Evolutionary conservation across 768 basidiomycete species (phyloP), one percentile per base, ranked within the genome.

Genomic region (Lentinus brumalis): DNA sequence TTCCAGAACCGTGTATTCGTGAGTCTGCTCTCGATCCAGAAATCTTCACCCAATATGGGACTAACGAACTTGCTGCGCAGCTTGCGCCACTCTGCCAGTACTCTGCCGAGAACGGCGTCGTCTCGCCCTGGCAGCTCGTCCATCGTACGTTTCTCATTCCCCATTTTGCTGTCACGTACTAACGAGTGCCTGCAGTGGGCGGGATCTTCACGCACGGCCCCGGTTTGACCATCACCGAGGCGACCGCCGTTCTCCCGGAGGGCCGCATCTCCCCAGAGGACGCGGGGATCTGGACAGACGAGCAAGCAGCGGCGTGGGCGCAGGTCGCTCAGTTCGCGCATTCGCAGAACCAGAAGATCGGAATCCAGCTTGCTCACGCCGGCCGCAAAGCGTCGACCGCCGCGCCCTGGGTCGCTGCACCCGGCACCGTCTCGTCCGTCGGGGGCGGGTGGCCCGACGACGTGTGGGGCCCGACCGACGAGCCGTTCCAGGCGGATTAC

Each of bases 311-410:
- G 21, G 35, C 35, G 7, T 35, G 35, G 35, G 35, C 35, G 7
- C 6, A 35, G 11, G 35, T 91, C 62, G 82, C 86, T 67, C 82
- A 87, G 57, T 89, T 90, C 53, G 86, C 86, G 15, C 86, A 89
- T 67, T 81, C 84, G 1, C 86, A 87, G 64, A 81, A 78, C 44
- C 83, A 87, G 67, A 84, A 85, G 52, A 81, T 92, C 14, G 90
- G 78, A 7, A 85, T 92, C 52, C 91, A 92, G 69, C 80, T 92
- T 14, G 86, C 80, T 0, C 91, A 92, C 62, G 88, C 88, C 0
- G 90, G 91, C 0, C 78, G 89, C 16, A 92, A 91, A 70, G 87
- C 84, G 0, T 85, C 21, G 21, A 83, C 79, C 0, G 70, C 81
- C 12, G 80, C 84, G 0, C 86, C 87, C 0, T 92, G 87, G 86